Evolutionary conservation across 805 yeast species (phyloP), one percentile per base, ranked within the genome.

Genomic region (Nakazawaea anatomiae): DNA sequence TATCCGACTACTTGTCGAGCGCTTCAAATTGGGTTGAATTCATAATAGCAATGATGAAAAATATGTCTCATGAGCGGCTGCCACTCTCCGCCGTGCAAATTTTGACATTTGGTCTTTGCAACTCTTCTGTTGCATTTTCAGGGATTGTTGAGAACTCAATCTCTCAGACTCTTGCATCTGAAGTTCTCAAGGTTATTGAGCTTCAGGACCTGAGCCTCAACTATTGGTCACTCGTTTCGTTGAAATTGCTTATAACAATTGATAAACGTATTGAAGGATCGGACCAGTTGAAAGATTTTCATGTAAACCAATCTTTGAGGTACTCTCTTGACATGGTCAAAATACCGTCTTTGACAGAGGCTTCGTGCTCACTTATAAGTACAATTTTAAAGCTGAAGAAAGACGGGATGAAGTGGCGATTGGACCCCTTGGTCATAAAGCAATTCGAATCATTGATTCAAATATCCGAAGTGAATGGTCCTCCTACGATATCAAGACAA

Each of bases 391-490:
- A 51, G 18, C 44, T 54, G 8, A 42, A 48, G 4, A 25, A 41
- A 3, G 41, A 47, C 14, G 30, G 52, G 3, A 29, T 49, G 1
- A 41, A 59, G 4, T 14, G 51, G 18, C 40, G 48, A 6, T 38
- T 64, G 2, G 86, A 82, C 48, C 60, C 61, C 7, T 61, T 77
- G 0, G 57, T 81, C 7, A 50, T 67, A 4, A 76, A 71, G 42
- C 79, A 77, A 54, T 62, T 82, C 34, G 76, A 75, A 41, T 76
- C 75, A 31, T 48, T 81, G 1, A 65, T 77, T 44, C 85, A 82
- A 38, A 60, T 77, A 5, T 67, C 87, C 0, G 85, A 79, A 43
- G 67, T 82, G 0, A 78, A 76, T 60, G 92, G 92, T 0, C 92
- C 94, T 2, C 59, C 65, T 1, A 28, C 55, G 1, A 48, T 83